Conservation (phyloP, 2,329 filamentous ascomycete genomes). For the Aspergillus phoenicis region DNA sequence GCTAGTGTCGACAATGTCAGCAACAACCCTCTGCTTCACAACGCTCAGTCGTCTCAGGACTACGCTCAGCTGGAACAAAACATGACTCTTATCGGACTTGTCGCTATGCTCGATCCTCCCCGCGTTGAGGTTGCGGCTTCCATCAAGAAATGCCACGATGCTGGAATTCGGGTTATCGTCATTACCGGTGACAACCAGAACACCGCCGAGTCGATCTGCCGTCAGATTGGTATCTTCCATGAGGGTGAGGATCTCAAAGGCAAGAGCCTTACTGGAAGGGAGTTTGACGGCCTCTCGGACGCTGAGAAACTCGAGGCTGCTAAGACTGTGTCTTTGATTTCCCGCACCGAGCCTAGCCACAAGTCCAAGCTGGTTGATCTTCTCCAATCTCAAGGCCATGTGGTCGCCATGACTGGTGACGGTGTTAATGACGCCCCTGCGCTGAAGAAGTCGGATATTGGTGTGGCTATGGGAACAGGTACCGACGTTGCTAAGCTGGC, state of each 20-base stretch:
- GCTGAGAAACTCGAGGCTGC: constrained; percentile 81
- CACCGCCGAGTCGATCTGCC: constrained; percentile 96
- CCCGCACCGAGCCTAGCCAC: constrained; percentile 90
- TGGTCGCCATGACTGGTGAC: constrained; percentile 98
- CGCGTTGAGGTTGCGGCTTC: constrained; percentile 86
- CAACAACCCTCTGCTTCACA: constrained; percentile 68
- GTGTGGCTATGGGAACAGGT: constrained; percentile 97
- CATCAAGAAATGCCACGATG: constrained; percentile 84
- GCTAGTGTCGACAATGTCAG: constrained; percentile 79
- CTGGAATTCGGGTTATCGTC: constrained; percentile 94
- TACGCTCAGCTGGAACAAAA: constrained; percentile 89
- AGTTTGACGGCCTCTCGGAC: constrained; percentile 84
- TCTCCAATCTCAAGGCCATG: constrained; percentile 86
- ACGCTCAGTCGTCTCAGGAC: constrained; percentile 78
- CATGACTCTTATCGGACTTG: constrained; percentile 89
- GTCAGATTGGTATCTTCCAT: constrained; percentile 92
- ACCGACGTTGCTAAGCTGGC: constrained; percentile 96
- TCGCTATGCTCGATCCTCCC: constrained; percentile 95
- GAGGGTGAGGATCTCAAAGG: constrained; percentile 77
- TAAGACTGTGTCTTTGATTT: constrained; percentile 86
- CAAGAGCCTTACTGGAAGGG: constrained; percentile 92
- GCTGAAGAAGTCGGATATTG: constrained; percentile 97
- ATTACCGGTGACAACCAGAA: constrained; percentile 98
- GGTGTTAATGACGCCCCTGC: constrained; percentile 98
- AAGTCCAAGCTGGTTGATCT: constrained; percentile 98